Evolutionary conservation across 306 rosid species (phyloP).

Genomic region (Fragaria nilgerrensis): DNA sequence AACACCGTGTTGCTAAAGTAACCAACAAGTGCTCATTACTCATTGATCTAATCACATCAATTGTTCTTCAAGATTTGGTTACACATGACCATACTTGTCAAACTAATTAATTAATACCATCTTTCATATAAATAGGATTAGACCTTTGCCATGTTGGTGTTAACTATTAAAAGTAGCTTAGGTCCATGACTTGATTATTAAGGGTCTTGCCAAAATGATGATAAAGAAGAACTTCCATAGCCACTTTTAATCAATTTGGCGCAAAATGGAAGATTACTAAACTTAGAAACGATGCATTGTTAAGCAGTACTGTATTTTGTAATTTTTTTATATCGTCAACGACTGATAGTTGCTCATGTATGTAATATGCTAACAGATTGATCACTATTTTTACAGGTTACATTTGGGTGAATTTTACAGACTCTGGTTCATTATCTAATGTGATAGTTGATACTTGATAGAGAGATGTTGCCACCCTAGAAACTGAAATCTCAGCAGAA

Average conservation of each 20-base stretch:
- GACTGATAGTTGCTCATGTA: too few relatives aligned
- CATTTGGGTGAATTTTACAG: too few relatives aligned
- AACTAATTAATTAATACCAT: neutral
- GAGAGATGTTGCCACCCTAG: constrained; percentile 2
- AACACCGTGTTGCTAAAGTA: too few relatives aligned
- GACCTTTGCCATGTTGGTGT: neutral
- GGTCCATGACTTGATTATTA: neutral
- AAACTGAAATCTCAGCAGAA: neutral
- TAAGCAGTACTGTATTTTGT: too few relatives aligned
- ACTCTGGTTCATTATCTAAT: neutral
- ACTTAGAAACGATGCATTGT: neutral
- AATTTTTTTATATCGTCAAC: too few relatives aligned
- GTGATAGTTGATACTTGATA: neutral
- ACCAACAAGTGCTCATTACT: too few relatives aligned
- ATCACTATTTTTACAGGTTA: neutral
- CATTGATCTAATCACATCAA: neutral
- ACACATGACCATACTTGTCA: neutral
- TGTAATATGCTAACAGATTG: neutral
- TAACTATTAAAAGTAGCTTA: neutral
- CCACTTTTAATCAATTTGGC: neutral
- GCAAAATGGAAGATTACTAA: neutral
- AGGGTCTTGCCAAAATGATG: neutral
- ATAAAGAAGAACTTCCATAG: neutral
- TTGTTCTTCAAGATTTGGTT: neutral
- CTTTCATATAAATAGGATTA: neutral